Evolutionary conservation across 2,329 filamentous ascomycete genomes (phyloP), one percentile per base, ranked within the genome.

Genomic region (Aspergillus aculeatinus): DNA sequence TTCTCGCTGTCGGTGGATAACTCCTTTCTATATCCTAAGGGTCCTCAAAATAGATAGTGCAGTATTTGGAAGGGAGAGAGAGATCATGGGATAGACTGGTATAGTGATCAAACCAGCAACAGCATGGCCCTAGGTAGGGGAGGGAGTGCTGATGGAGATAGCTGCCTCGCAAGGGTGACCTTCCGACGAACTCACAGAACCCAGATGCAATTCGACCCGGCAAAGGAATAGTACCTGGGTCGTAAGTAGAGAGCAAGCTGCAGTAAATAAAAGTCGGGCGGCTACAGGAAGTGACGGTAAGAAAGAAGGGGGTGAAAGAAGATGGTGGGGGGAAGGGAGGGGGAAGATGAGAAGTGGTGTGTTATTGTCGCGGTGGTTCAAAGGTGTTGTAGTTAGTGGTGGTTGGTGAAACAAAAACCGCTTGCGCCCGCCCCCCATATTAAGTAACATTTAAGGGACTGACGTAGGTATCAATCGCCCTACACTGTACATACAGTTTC

Each of bases 41-140:
- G 67, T 60, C 64, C 59, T 67, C 62, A 67, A 65, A 67, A 66
- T 62, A 62, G 62, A 65, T 67, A 60, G 64, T 65, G 62, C 58
- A 61, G 64, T 57, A 61, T 65, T 67, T 53, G 63, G 61, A 60
- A 63, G 51, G 48, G 63, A 63, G 66, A 63, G 63, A 56, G 65
- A 48, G 72, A 75, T 68, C 74, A 76, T 75, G 65, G 65, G 70
- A 53, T 35, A 44, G 33, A 27, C 19, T 19, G 31, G 16, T 14
- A 65, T 62, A 51, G 64, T 63, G 67, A 63, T 61, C 63, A 63
- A 64, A 67, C 64, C 63, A 69, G 62, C 66, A 68, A 63, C 65
- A 60, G 65, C 63, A 57, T 44, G 39, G 62, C 48, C 33, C 60
- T 58, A 60, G 58, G 58, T 49, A 55, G 49, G 39, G 58, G 51